Evolutionary conservation across 1,284 basidiomycete genomes (phyloP).

Genomic region (Porodaedalea pini): DNA sequence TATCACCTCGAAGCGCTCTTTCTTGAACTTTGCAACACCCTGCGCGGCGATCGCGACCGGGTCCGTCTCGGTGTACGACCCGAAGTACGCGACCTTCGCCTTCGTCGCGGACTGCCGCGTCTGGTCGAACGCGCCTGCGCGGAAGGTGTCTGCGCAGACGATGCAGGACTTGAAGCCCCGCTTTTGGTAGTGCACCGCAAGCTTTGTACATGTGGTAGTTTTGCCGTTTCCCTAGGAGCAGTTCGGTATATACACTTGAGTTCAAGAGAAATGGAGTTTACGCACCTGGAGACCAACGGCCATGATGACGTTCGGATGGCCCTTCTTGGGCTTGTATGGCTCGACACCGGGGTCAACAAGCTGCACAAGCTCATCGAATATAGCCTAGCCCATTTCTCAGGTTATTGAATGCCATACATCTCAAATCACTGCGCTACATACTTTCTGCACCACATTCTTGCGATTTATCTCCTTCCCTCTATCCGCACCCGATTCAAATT

Average conservation of each 20-base stretch:
- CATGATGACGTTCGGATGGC: slow-evolving; percentile 95
- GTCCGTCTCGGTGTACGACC: slow-evolving; percentile 98
- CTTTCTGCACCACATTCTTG: slow-evolving; percentile 89
- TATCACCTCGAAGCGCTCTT: slow-evolving; percentile 97
- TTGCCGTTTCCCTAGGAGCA: slow-evolving; percentile 87
- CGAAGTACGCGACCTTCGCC: slow-evolving; percentile 98
- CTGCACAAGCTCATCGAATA: slow-evolving; percentile 95
- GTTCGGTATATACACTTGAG: slow-evolving; percentile 14
- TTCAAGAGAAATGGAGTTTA: slow-evolving; percentile 4
- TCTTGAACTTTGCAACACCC: slow-evolving; percentile 96
- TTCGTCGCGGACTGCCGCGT: slow-evolving; percentile 93
- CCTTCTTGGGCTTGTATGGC: slow-evolving; percentile 96
- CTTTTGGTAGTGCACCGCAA: slow-evolving; percentile 96
- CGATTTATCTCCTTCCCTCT: slow-evolving; percentile 79
- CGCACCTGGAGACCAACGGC: slow-evolving; percentile 89
- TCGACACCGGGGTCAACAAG: slow-evolving; percentile 94
- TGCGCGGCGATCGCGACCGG: slow-evolving; percentile 93
- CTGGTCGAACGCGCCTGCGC: slow-evolving; percentile 99
- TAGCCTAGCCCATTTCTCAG: slow-evolving; percentile 55
- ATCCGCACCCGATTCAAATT: slow-evolving; percentile 69
- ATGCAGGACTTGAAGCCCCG: slow-evolving; percentile 98
- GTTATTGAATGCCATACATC: neutral
- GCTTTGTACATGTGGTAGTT: slow-evolving; percentile 96
- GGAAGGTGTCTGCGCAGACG: slow-evolving; percentile 99
- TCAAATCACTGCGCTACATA: slow-evolving; percentile 31